Evolutionary conservation across 148 eudicot genomes (phyloP).

Genomic region (Euryodendron excelsum): DNA sequence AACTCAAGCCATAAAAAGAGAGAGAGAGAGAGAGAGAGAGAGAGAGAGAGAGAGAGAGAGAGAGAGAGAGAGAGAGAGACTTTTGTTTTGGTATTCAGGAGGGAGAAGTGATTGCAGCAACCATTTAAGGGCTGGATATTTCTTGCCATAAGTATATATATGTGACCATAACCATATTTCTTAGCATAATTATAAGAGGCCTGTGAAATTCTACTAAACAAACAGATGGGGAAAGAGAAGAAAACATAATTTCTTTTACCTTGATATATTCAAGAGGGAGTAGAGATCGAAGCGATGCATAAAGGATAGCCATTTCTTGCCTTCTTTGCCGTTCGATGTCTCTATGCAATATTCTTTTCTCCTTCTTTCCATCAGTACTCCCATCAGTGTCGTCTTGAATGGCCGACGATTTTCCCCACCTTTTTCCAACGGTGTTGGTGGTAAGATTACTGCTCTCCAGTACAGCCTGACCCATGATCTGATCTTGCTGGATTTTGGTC

Average conservation of each 20-base stretch:
- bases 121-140: too few relatives aligned
- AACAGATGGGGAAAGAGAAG: neutral
- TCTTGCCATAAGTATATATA: too few relatives aligned
- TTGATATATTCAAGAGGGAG: slow-evolving; percentile 63
- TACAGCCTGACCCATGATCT: neutral
- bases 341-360: slow-evolving; percentile 42
- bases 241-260: slow-evolving; percentile 29
- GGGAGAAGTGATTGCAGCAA: too few relatives aligned
- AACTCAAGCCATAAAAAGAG: too few relatives aligned
- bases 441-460: neutral
- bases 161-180: too few relatives aligned
- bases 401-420: neutral
- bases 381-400: neutral
- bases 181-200: neutral
- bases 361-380: neutral
- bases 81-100: too few relatives aligned
- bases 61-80: too few relatives aligned
- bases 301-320: slow-evolving; percentile 67
- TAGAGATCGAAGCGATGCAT: slow-evolving; percentile 55
- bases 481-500: slow-evolving; percentile 17
- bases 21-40: too few relatives aligned
- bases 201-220: neutral
- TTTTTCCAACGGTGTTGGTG: neutral
- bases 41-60: too few relatives aligned
- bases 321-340: slow-evolving; percentile 72